Percentiles rank a stretch among this genome's conserved stretches.
Conservation (phyloP, 106 monocot species). For the Iris macrosiphon region DNA sequence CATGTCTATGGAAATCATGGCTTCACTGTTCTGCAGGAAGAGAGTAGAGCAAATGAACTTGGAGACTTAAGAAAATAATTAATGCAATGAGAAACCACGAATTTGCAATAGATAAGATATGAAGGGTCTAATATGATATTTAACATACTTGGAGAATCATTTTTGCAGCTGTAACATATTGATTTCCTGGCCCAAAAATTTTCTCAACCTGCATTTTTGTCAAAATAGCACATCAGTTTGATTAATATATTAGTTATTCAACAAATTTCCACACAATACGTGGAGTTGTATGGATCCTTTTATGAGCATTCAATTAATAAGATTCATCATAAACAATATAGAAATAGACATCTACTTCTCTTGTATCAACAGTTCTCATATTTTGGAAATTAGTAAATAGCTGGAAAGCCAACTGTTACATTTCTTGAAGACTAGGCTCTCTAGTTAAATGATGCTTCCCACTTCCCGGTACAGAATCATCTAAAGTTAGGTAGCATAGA, state of each 20-base stretch:
- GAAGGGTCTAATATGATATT: background rate
- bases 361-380: too few species aligned
- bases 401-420: too few species aligned
- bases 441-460: too few species aligned
- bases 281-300: too few species aligned
- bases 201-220: slow-evolving; percentile 77
- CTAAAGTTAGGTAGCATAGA: too few species aligned
- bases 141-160: slow-evolving; percentile 96
- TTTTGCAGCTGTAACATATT: slow-evolving; percentile 98
- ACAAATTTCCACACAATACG: background rate
- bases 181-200: slow-evolving; percentile 96
- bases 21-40: slow-evolving; percentile 92
- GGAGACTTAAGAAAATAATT: background rate
- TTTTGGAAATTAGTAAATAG: too few species aligned
- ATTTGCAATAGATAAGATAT: background rate
- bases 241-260: background rate
- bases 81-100: background rate
- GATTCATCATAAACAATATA: too few species aligned
- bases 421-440: too few species aligned
- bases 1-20: slow-evolving; percentile 98
- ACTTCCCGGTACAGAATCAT: too few species aligned
- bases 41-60: slow-evolving; percentile 1
- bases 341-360: too few species aligned
- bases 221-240: background rate
- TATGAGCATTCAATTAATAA: too few species aligned